Percentiles rank a stretch among this genome's conserved stretches.
Evolutionary conservation across 2,329 filamentous ascomycete species (phyloP).

Genomic region (Hypoxylon sp.): DNA sequence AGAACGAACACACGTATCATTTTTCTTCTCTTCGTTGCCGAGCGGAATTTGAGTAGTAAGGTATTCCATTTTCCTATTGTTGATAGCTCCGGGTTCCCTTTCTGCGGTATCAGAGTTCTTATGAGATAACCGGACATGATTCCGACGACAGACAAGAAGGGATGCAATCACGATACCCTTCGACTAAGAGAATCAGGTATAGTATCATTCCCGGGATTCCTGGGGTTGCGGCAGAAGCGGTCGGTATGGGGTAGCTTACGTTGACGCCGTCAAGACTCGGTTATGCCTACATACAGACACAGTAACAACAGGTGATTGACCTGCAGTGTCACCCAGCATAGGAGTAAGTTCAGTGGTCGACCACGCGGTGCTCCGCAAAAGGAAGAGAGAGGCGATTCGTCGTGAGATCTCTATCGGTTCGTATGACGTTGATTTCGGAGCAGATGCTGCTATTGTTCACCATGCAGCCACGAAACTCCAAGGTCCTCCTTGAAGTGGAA

Average conservation of each 20-base stretch:
- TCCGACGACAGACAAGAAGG: conserved; percentile 4
- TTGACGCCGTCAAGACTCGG: conserved; percentile 21
- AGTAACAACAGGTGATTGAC: conserved; percentile 32
- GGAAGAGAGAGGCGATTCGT: conserved; percentile 26
- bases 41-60: conserved; percentile 13
- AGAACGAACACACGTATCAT: conserved; percentile 12
- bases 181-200: neutral
- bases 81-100: neutral
- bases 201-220: conserved; percentile 15
- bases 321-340: conserved; percentile 35
- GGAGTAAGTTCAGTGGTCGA: conserved; percentile 11
- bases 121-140: conserved; percentile 14
- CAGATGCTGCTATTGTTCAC: too few relatives aligned
- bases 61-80: conserved; percentile 5
- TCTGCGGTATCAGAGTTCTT: conserved; percentile 1
- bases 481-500: conserved; percentile 19
- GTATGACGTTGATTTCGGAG: conserved; percentile 37
- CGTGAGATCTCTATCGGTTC: conserved; percentile 25
- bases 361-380: conserved; percentile 33
- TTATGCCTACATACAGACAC: too few relatives aligned
- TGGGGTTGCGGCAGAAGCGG: conserved; percentile 29
- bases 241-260: conserved; percentile 25
- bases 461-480: conserved; percentile 32
- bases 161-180: conserved; percentile 6
- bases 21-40: conserved; percentile 24